Evolutionary conservation across 768 basidiomycete species (phyloP), one percentile per base, ranked within the genome.

Genomic region (Amanita rubescens): DNA sequence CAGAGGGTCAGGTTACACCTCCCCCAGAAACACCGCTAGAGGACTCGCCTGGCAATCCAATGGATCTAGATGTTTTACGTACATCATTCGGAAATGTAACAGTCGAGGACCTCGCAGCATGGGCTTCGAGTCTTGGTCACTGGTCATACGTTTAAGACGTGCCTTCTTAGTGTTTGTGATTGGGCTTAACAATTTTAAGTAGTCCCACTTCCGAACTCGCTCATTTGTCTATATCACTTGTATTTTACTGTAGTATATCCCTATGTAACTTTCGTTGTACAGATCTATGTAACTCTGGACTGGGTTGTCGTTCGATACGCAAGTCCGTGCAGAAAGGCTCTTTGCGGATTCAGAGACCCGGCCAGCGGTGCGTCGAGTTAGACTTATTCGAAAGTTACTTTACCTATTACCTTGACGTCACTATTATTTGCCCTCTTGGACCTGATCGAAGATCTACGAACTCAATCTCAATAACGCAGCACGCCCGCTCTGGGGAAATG

Each of bases 101-200:
- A 30, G 57, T 63, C n/a, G 63, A 67, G 25, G 73, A 77, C 46
- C 71, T 85, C 27, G 58, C 76, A 14, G 65, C 68, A 24, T 85
- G 83, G 83, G 79, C 77, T 4, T 66, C 72, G 35, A 67, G 64
- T 52, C 69, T 79, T 30, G 83, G 82, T 25, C 71, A 73, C 55
- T 85, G 83, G 83, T 62, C 82, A 66, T 85, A 80, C 65, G 80
- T 82, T 27, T 82, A 65, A 73, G 51, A 17, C 33, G 41, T 20
- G 41, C 27, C n/a, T 10, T 17, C 25, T 24, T 38, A 20, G 39
- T 55, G 32, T 42, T 49, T 22, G 25, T 12, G 25, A 44, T 24
- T 38, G 50, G 37, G 22, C 35, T 38, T 38, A 45, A 24, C 55
- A 42, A 47, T 53, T 51, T 55, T n/a, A n/a, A n/a, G n/a, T n/a